A percentile compares a stretch with the other conserved stretches of the same genome.
Conservation (phyloP, 257 asterid species). For the Solanum dulcamara region DNA sequence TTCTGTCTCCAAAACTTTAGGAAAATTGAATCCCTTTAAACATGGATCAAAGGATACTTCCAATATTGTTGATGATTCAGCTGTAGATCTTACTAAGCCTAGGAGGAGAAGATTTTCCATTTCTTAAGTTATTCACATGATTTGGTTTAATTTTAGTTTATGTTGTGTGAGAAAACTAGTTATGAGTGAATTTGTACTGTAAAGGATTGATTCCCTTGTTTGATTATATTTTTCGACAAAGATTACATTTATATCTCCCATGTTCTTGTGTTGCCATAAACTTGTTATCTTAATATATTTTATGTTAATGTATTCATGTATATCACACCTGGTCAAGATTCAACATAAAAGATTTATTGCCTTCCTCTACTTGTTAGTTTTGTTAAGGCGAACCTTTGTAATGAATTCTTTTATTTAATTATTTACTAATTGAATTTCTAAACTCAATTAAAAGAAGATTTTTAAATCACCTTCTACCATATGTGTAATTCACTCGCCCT, state of each 20-base stretch:
- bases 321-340: not conserved
- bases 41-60: conserved; percentile 84
- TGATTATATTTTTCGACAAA: not conserved
- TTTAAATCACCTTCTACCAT: too few species aligned
- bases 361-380: not conserved
- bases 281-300: too few species aligned
- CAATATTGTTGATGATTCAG: conserved; percentile 41
- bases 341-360: not conserved
- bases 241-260: too few species aligned
- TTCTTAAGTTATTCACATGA: conserved; percentile 9
- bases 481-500: too few species aligned
- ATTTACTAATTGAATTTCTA: too few species aligned
- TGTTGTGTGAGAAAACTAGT: not conserved
- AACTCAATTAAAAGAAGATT: too few species aligned
- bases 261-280: not conserved
- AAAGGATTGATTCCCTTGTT: conserved; percentile 15
- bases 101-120: conserved; percentile 89
- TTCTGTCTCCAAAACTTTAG: conserved; percentile 64
- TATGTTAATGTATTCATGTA: not conserved
- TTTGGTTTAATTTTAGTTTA: not conserved
- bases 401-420: too few species aligned
- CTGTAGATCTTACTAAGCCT: conserved; percentile 60
- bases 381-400: too few species aligned
- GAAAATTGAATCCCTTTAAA: conserved; percentile 75
- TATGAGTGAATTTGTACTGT: conserved; percentile 20